Base-by-base conservation (phyloP, 2,329 filamentous ascomycete genomes). In the Xylariales sp. region DNA sequence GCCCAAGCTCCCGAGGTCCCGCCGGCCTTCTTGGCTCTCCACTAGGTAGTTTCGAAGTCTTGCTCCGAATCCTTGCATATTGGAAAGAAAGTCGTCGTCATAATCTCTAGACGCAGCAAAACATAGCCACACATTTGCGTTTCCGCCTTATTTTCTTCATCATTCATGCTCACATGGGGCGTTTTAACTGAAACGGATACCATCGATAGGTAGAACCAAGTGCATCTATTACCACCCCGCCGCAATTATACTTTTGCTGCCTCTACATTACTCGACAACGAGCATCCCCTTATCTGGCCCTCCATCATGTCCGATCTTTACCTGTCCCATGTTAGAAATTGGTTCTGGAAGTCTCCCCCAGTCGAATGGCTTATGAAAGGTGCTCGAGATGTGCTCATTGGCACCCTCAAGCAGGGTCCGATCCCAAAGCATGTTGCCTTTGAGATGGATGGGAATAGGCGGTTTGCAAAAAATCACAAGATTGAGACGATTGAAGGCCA, bases 401-500 rank as follows among this genome's bases (percentile, higher is more conserved):
- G 93, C 62, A 92, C 94, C 57, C 83, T 98, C 62, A 91, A 91
- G 77, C 95, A 97, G 81, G 96, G 96, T 0, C 93, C 94, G 1
- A 91, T 99, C 63, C 96, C 96, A 9, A 90, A 93, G 76, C 96
- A 99, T 88, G 89, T 99, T 68, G 96, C 96, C n/a, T 99, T 99
- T 78, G 95, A 97, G 74, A 99, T 99, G 96, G 96, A 99, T 79
- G 96, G 96, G 64, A 99, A 99, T 81, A 86, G 96, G 75, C 91
- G 96, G 53, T 99, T 97, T 83, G 96, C 96, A 14, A 88, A 93
- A 69, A 92, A 87, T 70, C 93, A 96, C 82, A 90, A 95, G 71
- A 97, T 99, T 78, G 96, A 99, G 83, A 97, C 94, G 0, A 90
- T 98, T 41, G 95, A 99, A 81, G 96, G 96, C 30, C 96, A 99